Evolutionary conservation across 164 flowering plant species (phyloP).

Genomic region (Kingdonia uniflora): DNA sequence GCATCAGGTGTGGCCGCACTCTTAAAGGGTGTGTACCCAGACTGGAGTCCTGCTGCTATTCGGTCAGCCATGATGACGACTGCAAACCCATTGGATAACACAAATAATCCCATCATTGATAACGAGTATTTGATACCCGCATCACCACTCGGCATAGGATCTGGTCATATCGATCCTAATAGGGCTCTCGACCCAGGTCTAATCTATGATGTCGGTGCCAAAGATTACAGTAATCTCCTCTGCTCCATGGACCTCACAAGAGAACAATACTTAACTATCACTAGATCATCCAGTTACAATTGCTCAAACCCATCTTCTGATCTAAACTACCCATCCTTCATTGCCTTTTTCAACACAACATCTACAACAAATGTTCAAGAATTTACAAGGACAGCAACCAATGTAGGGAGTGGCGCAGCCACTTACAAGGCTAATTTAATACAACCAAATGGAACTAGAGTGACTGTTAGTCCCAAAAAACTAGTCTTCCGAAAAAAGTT

Average conservation of each 20-base stretch:
- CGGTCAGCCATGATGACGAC: conserved; percentile 62
- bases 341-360: conserved; percentile 21
- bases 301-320: conserved; percentile 29
- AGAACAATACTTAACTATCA: conserved; percentile 28
- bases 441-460: background rate
- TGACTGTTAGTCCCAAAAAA: background rate
- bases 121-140: conserved; percentile 19
- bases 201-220: conserved; percentile 21
- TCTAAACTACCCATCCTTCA: conserved; percentile 56
- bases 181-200: conserved; percentile 52
- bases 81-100: conserved; percentile 25
- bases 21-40: conserved; percentile 35
- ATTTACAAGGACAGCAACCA: conserved; percentile 36
- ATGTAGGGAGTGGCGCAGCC: conserved; percentile 1
- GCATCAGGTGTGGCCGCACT: conserved; percentile 42
- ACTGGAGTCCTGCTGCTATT: conserved; percentile 59
- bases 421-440: conserved; percentile 1
- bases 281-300: conserved; percentile 8
- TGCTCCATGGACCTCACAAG: conserved; percentile 33
- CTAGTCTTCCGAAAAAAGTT: background rate
- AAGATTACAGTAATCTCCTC: conserved; percentile 35
- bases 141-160: conserved; percentile 41
- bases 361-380: conserved; percentile 10
- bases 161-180: conserved; percentile 56
- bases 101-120: conserved; percentile 23